phyloP scores from a whole-genome alignment of 495 filamentous ascomycete species.

The Neurospora cerealis region DNA sequence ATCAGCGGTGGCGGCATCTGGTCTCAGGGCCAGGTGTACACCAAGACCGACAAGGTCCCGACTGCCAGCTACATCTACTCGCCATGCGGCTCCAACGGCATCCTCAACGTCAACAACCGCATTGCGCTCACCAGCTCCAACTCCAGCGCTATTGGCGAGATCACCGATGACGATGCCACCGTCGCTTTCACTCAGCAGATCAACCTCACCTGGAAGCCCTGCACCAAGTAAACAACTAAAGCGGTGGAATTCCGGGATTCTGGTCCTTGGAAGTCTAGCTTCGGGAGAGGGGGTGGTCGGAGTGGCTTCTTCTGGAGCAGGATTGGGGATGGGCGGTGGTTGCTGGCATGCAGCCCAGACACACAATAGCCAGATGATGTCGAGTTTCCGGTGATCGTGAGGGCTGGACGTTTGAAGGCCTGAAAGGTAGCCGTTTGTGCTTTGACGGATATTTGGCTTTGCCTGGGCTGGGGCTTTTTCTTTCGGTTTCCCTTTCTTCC shows the following conservation, averaged over 20 bases:
- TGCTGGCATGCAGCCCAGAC: neutral
- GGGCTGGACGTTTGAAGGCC: neutral
- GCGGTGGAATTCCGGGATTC: neutral
- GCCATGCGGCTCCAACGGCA: constrained; percentile 44
- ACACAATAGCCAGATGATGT: neutral
- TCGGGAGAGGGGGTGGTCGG: neutral
- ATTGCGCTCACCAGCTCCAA: constrained; percentile 39
- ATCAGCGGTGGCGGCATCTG: constrained; percentile 38
- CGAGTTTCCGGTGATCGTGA: neutral
- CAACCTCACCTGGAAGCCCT: constrained; percentile 41
- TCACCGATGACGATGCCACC: constrained; percentile 48
- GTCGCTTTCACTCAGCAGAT: constrained; percentile 46
- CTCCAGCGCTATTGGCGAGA: constrained; percentile 32
- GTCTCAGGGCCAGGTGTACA: constrained; percentile 43
- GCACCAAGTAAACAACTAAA: constrained; percentile 19
- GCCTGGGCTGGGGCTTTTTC: neutral
- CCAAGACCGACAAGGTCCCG: constrained; percentile 43
- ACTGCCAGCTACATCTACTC: constrained; percentile 46
- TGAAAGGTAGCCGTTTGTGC: neutral
- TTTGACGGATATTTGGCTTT: neutral
- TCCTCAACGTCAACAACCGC: constrained; percentile 53
- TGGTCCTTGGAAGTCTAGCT: neutral
- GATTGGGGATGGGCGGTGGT: neutral
- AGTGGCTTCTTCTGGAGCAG: neutral
- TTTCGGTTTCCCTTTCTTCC: neutral